Evolutionary conservation across 768 basidiomycete genomes (phyloP).

Genomic region (Pleurotus tuber-regium): DNA sequence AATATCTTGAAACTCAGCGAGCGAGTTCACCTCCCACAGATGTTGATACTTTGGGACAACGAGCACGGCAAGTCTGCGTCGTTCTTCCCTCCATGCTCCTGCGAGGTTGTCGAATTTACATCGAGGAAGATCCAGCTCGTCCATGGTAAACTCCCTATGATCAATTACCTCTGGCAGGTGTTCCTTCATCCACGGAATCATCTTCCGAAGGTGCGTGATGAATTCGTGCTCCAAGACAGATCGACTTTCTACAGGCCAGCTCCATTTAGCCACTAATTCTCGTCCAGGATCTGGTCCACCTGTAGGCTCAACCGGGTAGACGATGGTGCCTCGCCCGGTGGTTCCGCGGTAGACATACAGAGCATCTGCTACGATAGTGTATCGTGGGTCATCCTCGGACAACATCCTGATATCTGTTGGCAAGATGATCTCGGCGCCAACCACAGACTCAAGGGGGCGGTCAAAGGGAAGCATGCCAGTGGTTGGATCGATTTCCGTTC

Average conservation of each 20-base stretch:
- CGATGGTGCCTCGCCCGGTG: neutral
- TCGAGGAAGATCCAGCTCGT: neutral
- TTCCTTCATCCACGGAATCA: neutral
- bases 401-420: neutral
- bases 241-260: neutral
- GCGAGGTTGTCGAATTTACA: neutral
- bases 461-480: neutral
- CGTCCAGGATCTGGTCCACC: neutral
- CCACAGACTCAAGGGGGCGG: neutral
- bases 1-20: neutral
- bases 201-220: neutral
- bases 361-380: neutral
- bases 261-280: neutral
- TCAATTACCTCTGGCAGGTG: neutral
- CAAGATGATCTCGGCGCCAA: neutral
- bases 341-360: neutral
- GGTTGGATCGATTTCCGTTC: neutral
- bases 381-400: neutral
- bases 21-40: neutral
- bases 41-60: neutral
- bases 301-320: neutral
- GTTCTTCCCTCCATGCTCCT: neutral
- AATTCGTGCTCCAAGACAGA: neutral
- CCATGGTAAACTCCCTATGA: neutral
- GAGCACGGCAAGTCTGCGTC: neutral